Base-by-base conservation (phyloP, 305 asterid species). In the Solanum hybrid region DNA sequence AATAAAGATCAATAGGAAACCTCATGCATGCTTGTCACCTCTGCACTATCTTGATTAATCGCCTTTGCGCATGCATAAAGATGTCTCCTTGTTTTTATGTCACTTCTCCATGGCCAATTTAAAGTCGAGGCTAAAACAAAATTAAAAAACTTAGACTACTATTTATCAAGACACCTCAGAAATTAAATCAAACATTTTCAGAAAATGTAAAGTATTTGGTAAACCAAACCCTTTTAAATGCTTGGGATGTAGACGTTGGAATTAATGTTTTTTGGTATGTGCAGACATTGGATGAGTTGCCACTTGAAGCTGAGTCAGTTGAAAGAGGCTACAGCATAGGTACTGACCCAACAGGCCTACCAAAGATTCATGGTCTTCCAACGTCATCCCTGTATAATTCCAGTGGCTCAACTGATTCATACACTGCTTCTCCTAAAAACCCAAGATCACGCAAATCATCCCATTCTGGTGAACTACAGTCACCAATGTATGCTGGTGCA, bases 351-450 rank as follows among this genome's bases (percentile, higher is more conserved):
- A 98, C 98, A 7, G 99, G 99, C 85, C 93, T 98, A 87, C 99
- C 99, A 26, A 96, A 93, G 95, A 96, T 97, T 91, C 97, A 94
- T 27, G 99, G 98, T 79, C 97, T 97, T 90, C 98, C 99, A 11
- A 89, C 96, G 88, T 95, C 99, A 22, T 96, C 98, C 22, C 66
- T 94, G 64, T 95, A 96, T 60, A 92, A 96, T 60, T 91, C 91
- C 81, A 95, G 97, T 79, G 36, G 82, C 34, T 92, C 94, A 7
- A 66, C 92, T 0, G 99, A 95, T 24, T 93, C 95, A 26, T 95
- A 91, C 69, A 38, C 90, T 37, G 94, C 98, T 42, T 92, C 96
- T 6, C 98, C 98, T 17, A 96, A 92, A 87, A 89, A 92, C 91
- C 88, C 91, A 3, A 94, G 87, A 92, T 92, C 97, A 32, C 98